A percentile compares a stretch with the other conserved stretches of the same genome.
Conservation (phyloP, 768 basidiomycete genomes). For the Trametes cingulata region DNA sequence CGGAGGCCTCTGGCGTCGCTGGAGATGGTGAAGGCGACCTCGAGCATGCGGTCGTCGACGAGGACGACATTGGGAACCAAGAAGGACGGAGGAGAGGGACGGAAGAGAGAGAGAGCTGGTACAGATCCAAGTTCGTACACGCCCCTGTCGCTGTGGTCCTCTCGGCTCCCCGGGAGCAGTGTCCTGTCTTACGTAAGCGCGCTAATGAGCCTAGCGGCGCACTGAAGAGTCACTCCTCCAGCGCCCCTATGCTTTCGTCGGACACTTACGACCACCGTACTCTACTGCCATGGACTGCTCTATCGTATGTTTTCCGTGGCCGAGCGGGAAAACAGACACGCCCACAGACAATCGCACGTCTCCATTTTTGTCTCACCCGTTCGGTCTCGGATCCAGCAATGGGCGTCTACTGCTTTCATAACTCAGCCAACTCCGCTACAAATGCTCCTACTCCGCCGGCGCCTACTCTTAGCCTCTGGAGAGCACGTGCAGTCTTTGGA, state of each 20-base stretch:
- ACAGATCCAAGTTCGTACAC: background rate
- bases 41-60: slow-evolving; percentile 57
- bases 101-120: slow-evolving; percentile 4
- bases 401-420: background rate
- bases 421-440: background rate
- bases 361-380: too few species aligned
- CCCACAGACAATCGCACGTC: too few species aligned
- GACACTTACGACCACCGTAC: too few species aligned
- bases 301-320: too few species aligned
- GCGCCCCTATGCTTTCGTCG: background rate
- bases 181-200: background rate
- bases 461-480: background rate
- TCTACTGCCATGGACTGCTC: background rate
- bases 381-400: too few species aligned
- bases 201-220: background rate
- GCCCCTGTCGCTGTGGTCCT: background rate
- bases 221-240: background rate
- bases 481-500: background rate
- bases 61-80: slow-evolving; percentile 52
- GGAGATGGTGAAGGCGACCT: slow-evolving; percentile 76
- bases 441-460: background rate
- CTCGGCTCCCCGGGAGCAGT: slow-evolving; percentile 4
- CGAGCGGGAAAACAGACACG: too few species aligned
- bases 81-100: background rate
- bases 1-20: slow-evolving; percentile 63